Evolutionary conservation across 176 grass and related monocot species (phyloP), one percentile per base, ranked within the genome.

Genomic region (Secale cereale): DNA sequence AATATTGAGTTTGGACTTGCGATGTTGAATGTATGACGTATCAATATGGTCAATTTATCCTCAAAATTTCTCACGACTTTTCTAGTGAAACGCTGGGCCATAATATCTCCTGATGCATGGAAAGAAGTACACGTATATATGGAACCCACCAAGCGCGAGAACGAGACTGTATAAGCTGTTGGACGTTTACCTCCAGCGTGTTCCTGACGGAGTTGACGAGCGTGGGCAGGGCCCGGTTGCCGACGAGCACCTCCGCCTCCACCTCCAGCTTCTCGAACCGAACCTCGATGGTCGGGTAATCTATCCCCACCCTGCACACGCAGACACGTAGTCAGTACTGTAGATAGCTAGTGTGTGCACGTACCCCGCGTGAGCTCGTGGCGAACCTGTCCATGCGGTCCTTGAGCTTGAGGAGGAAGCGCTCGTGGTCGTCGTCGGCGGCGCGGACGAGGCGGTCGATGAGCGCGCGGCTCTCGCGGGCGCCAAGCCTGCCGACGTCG

Each of bases 231-330:
- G 90, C 94, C 3, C 90, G 67, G 86, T 74, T 78, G 65, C 94
- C 94, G 66, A 97, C 92, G 40, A 33, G 91, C 30, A 89, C 87
- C 83, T 89, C 67, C 0, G 92, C 92, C 59, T 92, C 74, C 5
- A 94, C 85, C 30, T 70, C 6, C 3, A 97, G 86, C 36, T 83
- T 32, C 90, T 97, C 74, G 57, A 86, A 97, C 2, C 94, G 82
- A 22, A 94, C 92, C 89, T 97, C 94, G 65, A 97, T 94, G 28
- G 94, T 92, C 2, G 94, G 92, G 67, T 90, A 80, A 60, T 97
- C 92, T 48, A 97, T 87, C 8, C 92, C 94, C 0, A 92, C 94
- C 52, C 86, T 71, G 72, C 48, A 50, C 45, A 4, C 41, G 16
- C 45, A 48, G 43, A 46, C 43, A 46, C 43, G 43, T 5, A 15